Evolutionary conservation across 768 basidiomycete genomes (phyloP).

Genomic region (Macrolepiota dolichaula): DNA sequence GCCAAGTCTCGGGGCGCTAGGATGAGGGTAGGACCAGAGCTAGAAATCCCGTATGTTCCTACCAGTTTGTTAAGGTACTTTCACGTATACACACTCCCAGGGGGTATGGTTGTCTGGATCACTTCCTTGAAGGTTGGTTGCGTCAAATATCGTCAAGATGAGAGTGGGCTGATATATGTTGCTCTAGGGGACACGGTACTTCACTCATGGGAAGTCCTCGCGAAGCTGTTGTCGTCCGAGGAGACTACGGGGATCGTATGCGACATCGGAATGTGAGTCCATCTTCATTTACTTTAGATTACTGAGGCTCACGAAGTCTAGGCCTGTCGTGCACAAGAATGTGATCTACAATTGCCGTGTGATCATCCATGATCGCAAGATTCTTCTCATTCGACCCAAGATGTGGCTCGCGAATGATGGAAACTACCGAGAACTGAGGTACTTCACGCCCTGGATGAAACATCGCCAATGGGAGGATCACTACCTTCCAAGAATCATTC

Average conservation of each 20-base stretch:
- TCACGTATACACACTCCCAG: conserved; percentile 31
- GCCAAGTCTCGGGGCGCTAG: conserved; percentile 89
- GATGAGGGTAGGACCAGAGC: conserved; percentile 91
- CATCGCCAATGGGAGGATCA: conserved; percentile 89
- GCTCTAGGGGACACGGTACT: conserved; percentile 85
- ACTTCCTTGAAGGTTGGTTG: conserved; percentile 85
- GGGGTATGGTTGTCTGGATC: conserved; percentile 96
- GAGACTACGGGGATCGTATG: conserved; percentile 85
- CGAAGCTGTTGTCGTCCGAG: conserved; percentile 81
- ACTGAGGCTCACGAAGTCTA: conserved; percentile 26
- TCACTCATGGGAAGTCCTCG: conserved; percentile 97
- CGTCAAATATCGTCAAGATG: background rate
- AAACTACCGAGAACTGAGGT: conserved; percentile 86
- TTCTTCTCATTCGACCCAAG: conserved; percentile 94
- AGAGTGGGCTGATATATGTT: conserved; percentile 2
- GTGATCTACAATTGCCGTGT: conserved; percentile 97
- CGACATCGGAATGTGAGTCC: conserved; percentile 89
- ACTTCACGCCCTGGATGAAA: conserved; percentile 95
- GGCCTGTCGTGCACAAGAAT: conserved; percentile 98
- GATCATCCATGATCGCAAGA: conserved; percentile 80
- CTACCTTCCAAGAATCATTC: conserved; percentile 86
- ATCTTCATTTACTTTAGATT: background rate
- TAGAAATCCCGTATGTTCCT: conserved; percentile 85
- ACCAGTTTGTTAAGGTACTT: background rate
- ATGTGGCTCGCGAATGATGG: conserved; percentile 99